Base-by-base conservation (phyloP, 805 yeast genomes). In the Candida lessepsii region DNA sequence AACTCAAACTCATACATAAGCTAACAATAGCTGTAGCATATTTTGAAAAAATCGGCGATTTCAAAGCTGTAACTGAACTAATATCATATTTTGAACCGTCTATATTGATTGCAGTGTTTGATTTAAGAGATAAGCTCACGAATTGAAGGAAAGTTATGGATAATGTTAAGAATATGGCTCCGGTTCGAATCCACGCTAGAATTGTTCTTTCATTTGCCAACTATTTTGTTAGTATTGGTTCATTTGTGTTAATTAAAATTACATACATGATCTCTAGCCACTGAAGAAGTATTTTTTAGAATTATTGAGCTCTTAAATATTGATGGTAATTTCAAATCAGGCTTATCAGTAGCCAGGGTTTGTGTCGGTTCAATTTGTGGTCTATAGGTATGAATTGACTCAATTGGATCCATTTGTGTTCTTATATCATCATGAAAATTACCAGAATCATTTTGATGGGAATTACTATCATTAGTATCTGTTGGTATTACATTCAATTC, bases 191-290 rank as follows among this genome's bases (percentile, higher is more conserved):
- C 66, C 66, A 62, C 3, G 61, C 50, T 6, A 63, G 48, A 21
- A 62, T 42, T 8, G 69, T 62, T 20, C 67, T 42, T 40, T 63
- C 67, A 42, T 61, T 62, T 26, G 69, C 65, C 44, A 63, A 19
- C 63, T 58, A 24, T 4, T n/a, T 29, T 27, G 54, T 54, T 49
- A 50, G 56, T 51, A 51, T 19, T 14, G 16, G 11, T 10, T 11
- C n/a, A 23, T 10, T n/a, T 10, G 3, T 9, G n/a, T 9, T 3
- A 11, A 4, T 31, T 4, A 13, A 21, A 20, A 33, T 24, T 47
- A 58, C 63, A 29, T 56, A 58, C 60, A 40, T 67, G 70, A 48
- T 67, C 73, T 35, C 71, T 49, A 3, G 73, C 73, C 5, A 59
- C 63, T 14, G 65, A 55, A 11, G 63, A 66, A 9, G 45, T 43